These are phyloP conservation scores for Cyclotella distinguenda DNA, from an alignment of 108 stramenopile species.

Conservation along the genomic window DNA sequence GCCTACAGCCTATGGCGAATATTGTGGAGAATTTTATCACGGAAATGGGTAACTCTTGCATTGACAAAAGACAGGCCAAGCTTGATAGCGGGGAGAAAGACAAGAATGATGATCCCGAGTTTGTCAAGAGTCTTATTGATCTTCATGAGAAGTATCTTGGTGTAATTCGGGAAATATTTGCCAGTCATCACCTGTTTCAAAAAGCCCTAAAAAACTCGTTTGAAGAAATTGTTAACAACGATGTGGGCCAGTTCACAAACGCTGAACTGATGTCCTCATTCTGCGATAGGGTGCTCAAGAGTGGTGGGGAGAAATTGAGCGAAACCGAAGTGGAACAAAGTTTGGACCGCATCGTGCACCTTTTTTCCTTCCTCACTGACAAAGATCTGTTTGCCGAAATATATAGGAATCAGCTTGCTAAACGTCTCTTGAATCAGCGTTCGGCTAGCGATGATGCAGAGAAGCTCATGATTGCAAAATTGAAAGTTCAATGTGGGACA, in stretches of 20 bases:
- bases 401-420: constrained; percentile 97
- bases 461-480: constrained; percentile 98
- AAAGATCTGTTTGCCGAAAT: constrained; percentile 99
- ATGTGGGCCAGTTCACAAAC: constrained; percentile 94
- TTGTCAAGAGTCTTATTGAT: constrained; percentile 94
- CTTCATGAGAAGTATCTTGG: constrained; percentile 95
- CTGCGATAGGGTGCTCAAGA: constrained; percentile 98
- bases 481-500: constrained; percentile 97
- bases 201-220: constrained; percentile 99
- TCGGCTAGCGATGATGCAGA: constrained; percentile 98
- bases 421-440: constrained; percentile 95
- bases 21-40: constrained; percentile 87
- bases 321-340: constrained; percentile 94
- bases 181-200: constrained; percentile 93
- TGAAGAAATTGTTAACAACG: constrained; percentile 94
- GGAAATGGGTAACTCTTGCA: constrained; percentile 82
- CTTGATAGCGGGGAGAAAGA: constrained; percentile 88
- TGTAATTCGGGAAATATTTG: constrained; percentile 91
- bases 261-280: constrained; percentile 97
- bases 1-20: constrained; percentile 91
- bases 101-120: constrained; percentile 94
- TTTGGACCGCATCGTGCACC: constrained; percentile 92
- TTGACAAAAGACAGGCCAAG: constrained; percentile 87
- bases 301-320: constrained; percentile 95
- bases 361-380: constrained; percentile 97